These are phyloP conservation scores for Dacryopinax primogenitus DNA, from an alignment of 768 basidiomycete genomes.

Conservation along the genomic window DNA sequence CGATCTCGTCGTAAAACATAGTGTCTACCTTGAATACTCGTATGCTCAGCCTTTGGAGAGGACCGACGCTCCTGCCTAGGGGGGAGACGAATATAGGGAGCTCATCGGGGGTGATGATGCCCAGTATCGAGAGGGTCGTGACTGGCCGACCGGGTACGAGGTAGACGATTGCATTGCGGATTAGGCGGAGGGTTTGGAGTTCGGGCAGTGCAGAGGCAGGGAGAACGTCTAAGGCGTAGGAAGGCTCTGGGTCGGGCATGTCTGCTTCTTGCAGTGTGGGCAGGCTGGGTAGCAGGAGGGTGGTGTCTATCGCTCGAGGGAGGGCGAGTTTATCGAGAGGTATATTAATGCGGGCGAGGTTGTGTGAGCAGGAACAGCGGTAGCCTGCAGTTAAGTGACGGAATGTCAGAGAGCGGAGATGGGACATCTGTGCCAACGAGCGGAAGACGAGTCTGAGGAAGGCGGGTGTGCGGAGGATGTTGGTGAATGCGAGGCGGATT, in stretches of 20 bases:
- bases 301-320: neutral
- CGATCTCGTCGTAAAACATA: neutral
- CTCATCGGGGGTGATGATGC: slow-evolving; percentile 5
- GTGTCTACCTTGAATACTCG: slow-evolving; percentile 1
- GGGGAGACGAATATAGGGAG: neutral
- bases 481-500: neutral
- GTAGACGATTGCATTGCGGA: neutral
- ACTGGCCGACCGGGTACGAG: neutral
- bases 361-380: neutral
- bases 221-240: neutral
- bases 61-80: neutral
- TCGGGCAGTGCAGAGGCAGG: neutral
- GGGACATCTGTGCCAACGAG: neutral
- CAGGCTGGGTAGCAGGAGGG: neutral
- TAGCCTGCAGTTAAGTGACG: neutral
- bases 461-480: neutral
- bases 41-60: neutral
- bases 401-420: neutral
- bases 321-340: neutral
- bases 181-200: neutral
- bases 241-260: neutral
- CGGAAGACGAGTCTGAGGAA: slow-evolving; percentile 1
- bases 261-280: neutral
- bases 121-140: neutral
- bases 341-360: neutral